phyloP scores from a whole-genome alignment of 805 yeast genomes.

The Torulaspora gathmanii region DNA sequence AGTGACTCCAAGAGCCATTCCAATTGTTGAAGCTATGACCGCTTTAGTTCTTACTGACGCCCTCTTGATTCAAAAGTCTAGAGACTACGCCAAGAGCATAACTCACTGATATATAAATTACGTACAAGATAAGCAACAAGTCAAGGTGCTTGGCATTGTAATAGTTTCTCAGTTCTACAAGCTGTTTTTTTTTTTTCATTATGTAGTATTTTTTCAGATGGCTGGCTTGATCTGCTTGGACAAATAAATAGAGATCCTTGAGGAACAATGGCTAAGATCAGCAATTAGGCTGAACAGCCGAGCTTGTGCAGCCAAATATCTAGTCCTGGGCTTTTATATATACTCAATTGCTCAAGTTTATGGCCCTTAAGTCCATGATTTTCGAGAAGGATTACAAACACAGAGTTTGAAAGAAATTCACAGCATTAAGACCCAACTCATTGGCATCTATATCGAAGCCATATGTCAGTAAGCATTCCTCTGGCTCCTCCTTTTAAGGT shows the following conservation, averaged over 20 bases:
- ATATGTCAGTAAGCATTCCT: slow-evolving; percentile 14
- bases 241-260: not conserved
- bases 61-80: slow-evolving; percentile 75
- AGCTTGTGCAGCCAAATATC: not conserved
- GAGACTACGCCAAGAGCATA: slow-evolving; percentile 51
- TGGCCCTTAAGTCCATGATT: not conserved
- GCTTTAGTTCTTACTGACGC: slow-evolving; percentile 91
- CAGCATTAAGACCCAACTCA: not conserved
- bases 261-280: slow-evolving; percentile 4
- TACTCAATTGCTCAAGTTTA: not conserved
- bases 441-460: slow-evolving; percentile 1
- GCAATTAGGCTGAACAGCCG: not conserved
- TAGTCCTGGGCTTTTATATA: not conserved
- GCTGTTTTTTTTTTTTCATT: not conserved
- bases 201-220: slow-evolving; percentile 7
- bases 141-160: slow-evolving; percentile 1
- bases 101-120: slow-evolving; percentile 23
- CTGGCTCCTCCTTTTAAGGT: slow-evolving; percentile 65
- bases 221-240: slow-evolving; percentile 9
- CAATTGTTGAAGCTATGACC: slow-evolving; percentile 97
- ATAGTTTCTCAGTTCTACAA: not conserved
- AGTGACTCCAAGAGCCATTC: slow-evolving; percentile 97
- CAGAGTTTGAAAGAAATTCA: not conserved
- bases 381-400: not conserved
- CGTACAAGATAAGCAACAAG: not conserved